Evolutionary conservation across 2,329 filamentous ascomycete genomes (phyloP), one percentile per base, ranked within the genome.

Genomic region (Fusarium pseudocircinatum): DNA sequence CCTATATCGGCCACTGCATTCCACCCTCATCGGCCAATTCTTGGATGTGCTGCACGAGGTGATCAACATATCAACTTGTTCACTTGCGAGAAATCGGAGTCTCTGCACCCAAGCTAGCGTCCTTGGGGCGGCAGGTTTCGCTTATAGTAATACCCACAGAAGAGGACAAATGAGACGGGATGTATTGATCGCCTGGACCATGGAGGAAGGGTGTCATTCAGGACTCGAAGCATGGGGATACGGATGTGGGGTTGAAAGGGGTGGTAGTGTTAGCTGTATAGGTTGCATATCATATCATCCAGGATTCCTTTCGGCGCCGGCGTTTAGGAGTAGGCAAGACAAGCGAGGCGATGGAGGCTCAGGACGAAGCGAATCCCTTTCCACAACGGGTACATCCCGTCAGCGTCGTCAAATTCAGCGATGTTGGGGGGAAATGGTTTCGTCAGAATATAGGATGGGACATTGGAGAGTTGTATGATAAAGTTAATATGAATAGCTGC

Each of bases 41-140:
- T 99, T 70, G 95, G 94, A 40, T 96, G 93, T 78, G 93, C 95
- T 4, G 94, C 95, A 8, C 88, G 94, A 47, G 94, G 95, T 63
- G 95, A 98, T 80, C 90, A 95, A 68, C 94, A 98, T 80, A 91
- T 99, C 78, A 98, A 97, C 81, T 87, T 98, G 34, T 97, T 96
- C 79, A 91, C 90, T 37, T 95, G 93, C 82, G 88, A 90, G 69
- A 86, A 87, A 76, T 78, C 83, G 28, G 83, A 85, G 58, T 78
- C 80, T 56, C 49, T 77, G 70, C 67, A 72, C 73, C 70, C 76
- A 69, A 78, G 75, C 64, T 82, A 82, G 78, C 67, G 67, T 50
- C 69, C 70, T 60, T 77, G 76, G 73, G 49, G 61, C 44, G 50
- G 66, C 53, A 63, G 63, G 50, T 73, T 73, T 46, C 58, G 68